phyloP scores from a whole-genome alignment of 179 eudicot genomes.

The Camellia oleifera region DNA sequence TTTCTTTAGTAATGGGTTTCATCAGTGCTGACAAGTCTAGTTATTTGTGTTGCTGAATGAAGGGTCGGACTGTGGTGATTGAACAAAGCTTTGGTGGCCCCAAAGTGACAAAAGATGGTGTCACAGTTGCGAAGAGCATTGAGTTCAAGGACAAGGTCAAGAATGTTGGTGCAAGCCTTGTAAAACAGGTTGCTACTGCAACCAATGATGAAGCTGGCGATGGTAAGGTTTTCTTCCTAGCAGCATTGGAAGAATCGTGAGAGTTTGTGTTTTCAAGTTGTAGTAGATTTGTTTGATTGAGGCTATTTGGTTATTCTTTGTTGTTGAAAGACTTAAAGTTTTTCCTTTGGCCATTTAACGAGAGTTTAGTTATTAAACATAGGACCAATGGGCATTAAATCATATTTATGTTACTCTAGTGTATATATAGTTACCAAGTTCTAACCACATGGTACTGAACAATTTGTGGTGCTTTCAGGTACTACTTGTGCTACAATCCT shows the following conservation, averaged over 20 bases:
- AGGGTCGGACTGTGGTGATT: slow-evolving; percentile 62
- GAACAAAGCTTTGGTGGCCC: slow-evolving; percentile 69
- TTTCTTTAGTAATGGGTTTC: background rate
- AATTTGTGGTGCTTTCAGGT: slow-evolving; percentile 14
- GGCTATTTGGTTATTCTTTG: background rate
- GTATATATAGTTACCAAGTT: background rate
- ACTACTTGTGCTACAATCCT: slow-evolving; percentile 81
- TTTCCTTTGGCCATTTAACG: background rate
- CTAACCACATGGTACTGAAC: background rate
- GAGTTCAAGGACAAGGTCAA: slow-evolving; percentile 56
- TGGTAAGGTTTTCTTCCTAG: slow-evolving; percentile 32
- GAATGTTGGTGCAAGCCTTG: slow-evolving; percentile 60
- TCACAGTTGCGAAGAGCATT: slow-evolving; percentile 59
- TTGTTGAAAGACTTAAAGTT: background rate
- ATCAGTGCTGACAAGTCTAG: background rate
- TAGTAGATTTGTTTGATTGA: background rate
- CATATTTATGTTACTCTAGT: background rate
- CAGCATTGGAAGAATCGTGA: background rate
- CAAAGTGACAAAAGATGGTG: slow-evolving; percentile 66
- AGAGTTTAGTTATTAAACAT: background rate
- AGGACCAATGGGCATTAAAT: background rate
- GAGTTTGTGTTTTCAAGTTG: background rate
- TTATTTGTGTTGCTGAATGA: background rate
- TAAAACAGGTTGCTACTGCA: slow-evolving; percentile 61
- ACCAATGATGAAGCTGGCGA: slow-evolving; percentile 65